Evolutionary conservation across 495 filamentous ascomycete genomes (phyloP), one percentile per base, ranked within the genome.

Genomic region (Aspergillus sclerotioniger): DNA sequence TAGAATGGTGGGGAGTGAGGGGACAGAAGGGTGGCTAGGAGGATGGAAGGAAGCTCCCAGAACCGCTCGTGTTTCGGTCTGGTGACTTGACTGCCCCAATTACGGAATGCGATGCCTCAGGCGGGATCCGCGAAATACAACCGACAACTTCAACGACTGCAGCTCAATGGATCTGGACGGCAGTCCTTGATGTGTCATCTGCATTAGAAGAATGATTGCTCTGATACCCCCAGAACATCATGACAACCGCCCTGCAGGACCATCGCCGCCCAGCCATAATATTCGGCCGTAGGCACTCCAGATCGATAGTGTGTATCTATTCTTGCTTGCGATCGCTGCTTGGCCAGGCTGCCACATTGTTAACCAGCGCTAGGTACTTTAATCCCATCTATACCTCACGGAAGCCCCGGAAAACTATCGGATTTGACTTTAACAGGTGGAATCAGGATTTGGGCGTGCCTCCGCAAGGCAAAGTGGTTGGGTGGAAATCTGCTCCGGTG

Each of bases 1-100:
- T 3, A n/a, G 12, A 12, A 15, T 37, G 89, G 84, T 35, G 84
- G 86, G 58, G 75, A 88, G 77, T 16, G 20, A 16, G 28, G 25
- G 37, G 16, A 31, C 19, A 13, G 10, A 32, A 8, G 3, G 10
- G 17, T 8, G 47, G 31, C 8, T 8, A 15, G 47, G 47, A 29
- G 21, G 47, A 50, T 4, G 9, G 9, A n/a, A 41, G 8, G 9
- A 37, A 37, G 33, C 7, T 10, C 8, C 13, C 32, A 10, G 15
- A 39, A 12, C 35, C 15, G 9, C 35, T 41, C 25, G 25, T 25
- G 25, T 25, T 25, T 2, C 25, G 25, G 25, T 25, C 25, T 25
- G 25, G 25, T 25, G 25, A 25, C 25, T 25, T 5, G 2, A 25
- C 5, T 25, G 25, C 25, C 25, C 25, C 25, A 25, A 25, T 3